Evolutionary conservation across 2,329 filamentous ascomycete species (phyloP).

Genomic region (Fusarium fujikuroi): DNA sequence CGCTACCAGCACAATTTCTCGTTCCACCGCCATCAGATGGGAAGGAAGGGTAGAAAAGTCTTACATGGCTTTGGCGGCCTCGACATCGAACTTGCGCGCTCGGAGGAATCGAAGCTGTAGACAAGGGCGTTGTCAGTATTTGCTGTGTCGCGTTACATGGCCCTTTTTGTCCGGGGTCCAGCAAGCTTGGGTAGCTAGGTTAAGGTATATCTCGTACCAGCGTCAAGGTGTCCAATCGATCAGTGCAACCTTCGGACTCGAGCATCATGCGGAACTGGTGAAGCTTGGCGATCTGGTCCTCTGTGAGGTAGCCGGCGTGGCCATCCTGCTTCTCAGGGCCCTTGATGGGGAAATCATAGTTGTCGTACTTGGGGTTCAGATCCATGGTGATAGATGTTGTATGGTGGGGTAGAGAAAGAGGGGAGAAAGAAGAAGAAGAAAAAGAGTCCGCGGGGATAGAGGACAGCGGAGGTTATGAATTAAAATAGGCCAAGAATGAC

Average conservation of each 20-base stretch:
- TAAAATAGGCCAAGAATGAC: slow-evolving; percentile 8
- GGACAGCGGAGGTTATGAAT: slow-evolving; percentile 8
- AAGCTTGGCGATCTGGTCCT: slow-evolving; percentile 89
- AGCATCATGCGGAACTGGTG: slow-evolving; percentile 85
- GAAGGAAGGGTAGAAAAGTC: slow-evolving; percentile 6
- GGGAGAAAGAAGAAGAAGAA: not conserved
- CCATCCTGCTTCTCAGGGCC: slow-evolving; percentile 76
- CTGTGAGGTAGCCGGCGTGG: slow-evolving; percentile 88
- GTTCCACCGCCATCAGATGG: slow-evolving; percentile 31
- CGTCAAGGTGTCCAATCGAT: slow-evolving; percentile 91
- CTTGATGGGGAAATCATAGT: slow-evolving; percentile 91
- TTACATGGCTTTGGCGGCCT: slow-evolving; percentile 86
- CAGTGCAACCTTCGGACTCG: slow-evolving; percentile 82
- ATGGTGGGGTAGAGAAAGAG: slow-evolving; percentile 39
- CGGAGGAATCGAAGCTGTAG: slow-evolving; percentile 85
- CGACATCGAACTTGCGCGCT: slow-evolving; percentile 94
- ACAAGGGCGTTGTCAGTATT: slow-evolving; percentile 20
- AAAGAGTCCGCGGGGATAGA: slow-evolving; percentile 14
- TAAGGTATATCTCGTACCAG: slow-evolving; percentile 68
- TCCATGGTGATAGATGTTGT: slow-evolving; percentile 56
- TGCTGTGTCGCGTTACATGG: slow-evolving; percentile 10
- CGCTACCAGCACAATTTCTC: slow-evolving; percentile 19
- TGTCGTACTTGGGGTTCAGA: slow-evolving; percentile 88
- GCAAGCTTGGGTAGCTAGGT: slow-evolving; percentile 1
- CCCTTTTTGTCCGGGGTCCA: slow-evolving; percentile 10